Base-by-base conservation (phyloP, 2,329 filamentous ascomycete species). In the Chaetomiaceae sp. region DNA sequence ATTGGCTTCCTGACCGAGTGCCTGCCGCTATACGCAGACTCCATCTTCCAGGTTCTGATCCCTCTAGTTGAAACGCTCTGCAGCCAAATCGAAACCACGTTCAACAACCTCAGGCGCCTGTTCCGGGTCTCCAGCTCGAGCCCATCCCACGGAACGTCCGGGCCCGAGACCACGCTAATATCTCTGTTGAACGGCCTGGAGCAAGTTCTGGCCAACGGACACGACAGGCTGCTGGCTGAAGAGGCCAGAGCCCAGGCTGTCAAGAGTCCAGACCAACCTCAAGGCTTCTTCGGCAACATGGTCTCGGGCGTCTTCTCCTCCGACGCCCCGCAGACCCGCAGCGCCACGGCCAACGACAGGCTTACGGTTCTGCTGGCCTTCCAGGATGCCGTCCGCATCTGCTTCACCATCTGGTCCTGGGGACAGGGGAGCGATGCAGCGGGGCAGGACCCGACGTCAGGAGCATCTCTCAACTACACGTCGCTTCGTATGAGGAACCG, bases 341-440 rank as follows among this genome's bases (percentile, higher is more conserved):
- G 83, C 49, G 81, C 84, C 7, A 89, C 87, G n/a, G 89, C 90
- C 8, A 98, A 97, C 60, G 91, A 93, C 58, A 81, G 91, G 37
- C 74, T 98, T 18, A 97, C 93, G 0, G 91, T 98, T 17, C 75
- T 96, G 35, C 74, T 98, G n/a, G 94, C 90, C 10, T 95, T 98
- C 62, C 91, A 97, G 64, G 94, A 98, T 63, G 88, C 90, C 1
- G 88, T 97, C 48, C 81, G 88, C 19, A 86, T 95, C 40, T 95
- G 90, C 65, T 94, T 95, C 62, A 81, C 75, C 11, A 95, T 98
- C 42, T 98, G 94, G 93, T 86, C 87, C 0, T 98, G 93, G 91
- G 88, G 86, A 6, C 79, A 84, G 60, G 76, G 76, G 2, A 71
- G 71, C 22, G 81, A 84, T 57, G 68, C 74, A 15, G 65, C 63